These are phyloP conservation scores for Zygotorulaspora mrakii DNA, from an alignment of 1,139 yeast species.

Conservation along the genomic window DNA sequence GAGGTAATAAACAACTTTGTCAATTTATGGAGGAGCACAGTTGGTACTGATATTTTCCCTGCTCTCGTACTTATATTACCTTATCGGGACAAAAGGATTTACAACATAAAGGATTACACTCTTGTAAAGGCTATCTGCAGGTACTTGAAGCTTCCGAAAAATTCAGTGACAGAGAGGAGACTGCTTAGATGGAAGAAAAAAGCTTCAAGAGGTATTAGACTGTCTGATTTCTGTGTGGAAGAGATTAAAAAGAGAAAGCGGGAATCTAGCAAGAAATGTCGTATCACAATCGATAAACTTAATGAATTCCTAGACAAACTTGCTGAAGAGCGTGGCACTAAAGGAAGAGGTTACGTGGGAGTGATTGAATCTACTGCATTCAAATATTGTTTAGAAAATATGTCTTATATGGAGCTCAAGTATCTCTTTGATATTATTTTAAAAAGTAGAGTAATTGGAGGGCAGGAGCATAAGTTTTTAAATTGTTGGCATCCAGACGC, in stretches of 20 bases:
- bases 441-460: constrained; percentile 53
- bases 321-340: constrained; percentile 38
- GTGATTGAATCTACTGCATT: constrained; percentile 40
- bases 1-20: constrained; percentile 44
- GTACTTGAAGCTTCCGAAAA: constrained; percentile 48
- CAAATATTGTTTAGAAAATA: constrained; percentile 47
- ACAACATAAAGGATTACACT: constrained; percentile 51
- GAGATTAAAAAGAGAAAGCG: constrained; percentile 42
- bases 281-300: constrained; percentile 53
- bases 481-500: constrained; percentile 83
- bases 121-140: constrained; percentile 46
- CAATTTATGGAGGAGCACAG: constrained; percentile 55
- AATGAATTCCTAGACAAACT: constrained; percentile 56
- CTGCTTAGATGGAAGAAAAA: constrained; percentile 46
- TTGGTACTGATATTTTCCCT: constrained; percentile 70
- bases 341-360: constrained; percentile 26
- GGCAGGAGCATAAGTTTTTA: constrained; percentile 60
- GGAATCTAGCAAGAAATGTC: constrained; percentile 34
- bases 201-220: constrained; percentile 36
- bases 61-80: constrained; percentile 63
- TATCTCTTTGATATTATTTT: constrained; percentile 69
- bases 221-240: constrained; percentile 41
- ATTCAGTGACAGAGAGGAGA: constrained; percentile 48
- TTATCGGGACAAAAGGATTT: constrained; percentile 52
- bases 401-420: constrained; percentile 62